Evolutionary conservation across 169 alveolate species (phyloP).

Genomic region (Cryptosporidium viatorum): DNA sequence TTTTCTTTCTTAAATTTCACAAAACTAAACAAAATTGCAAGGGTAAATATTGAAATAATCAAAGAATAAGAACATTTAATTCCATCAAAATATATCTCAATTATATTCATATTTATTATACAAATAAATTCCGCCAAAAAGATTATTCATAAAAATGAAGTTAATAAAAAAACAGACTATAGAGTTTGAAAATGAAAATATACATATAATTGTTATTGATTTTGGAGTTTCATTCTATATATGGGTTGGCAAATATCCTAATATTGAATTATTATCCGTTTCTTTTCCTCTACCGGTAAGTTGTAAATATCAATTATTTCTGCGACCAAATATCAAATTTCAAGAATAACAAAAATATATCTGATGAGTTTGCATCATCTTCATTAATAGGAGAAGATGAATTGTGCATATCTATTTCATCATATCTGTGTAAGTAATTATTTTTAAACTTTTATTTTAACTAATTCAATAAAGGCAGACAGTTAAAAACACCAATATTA

Average conservation of each 20-base stretch:
- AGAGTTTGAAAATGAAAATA: background rate
- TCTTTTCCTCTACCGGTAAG: slow-evolving; percentile 9
- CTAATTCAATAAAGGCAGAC: slow-evolving; percentile 16
- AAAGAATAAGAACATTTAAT: slow-evolving; percentile 22
- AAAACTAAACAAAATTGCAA: background rate
- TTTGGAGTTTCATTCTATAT: slow-evolving; percentile 56
- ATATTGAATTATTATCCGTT: background rate
- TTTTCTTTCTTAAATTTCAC: background rate
- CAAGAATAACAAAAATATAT: background rate
- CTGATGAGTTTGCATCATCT: slow-evolving; percentile 24
- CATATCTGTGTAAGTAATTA: slow-evolving; percentile 47
- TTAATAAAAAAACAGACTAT: slow-evolving; percentile 16
- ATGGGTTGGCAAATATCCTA: slow-evolving; percentile 46
- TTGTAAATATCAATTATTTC: background rate
- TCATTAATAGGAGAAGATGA: slow-evolving; percentile 50
- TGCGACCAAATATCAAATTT: background rate
- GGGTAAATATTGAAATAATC: background rate
- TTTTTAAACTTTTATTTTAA: background rate
- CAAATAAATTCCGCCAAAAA: slow-evolving; percentile 31
- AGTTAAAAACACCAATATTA: slow-evolving; percentile 3
- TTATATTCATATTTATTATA: slow-evolving; percentile 6
- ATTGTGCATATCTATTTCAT: slow-evolving; percentile 28
- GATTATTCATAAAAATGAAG: slow-evolving; percentile 24
- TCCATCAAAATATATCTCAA: slow-evolving; percentile 15
- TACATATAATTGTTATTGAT: slow-evolving; percentile 1